Base-by-base conservation (phyloP, 176 grass and related monocot genomes). In the Triticum turgidum region DNA sequence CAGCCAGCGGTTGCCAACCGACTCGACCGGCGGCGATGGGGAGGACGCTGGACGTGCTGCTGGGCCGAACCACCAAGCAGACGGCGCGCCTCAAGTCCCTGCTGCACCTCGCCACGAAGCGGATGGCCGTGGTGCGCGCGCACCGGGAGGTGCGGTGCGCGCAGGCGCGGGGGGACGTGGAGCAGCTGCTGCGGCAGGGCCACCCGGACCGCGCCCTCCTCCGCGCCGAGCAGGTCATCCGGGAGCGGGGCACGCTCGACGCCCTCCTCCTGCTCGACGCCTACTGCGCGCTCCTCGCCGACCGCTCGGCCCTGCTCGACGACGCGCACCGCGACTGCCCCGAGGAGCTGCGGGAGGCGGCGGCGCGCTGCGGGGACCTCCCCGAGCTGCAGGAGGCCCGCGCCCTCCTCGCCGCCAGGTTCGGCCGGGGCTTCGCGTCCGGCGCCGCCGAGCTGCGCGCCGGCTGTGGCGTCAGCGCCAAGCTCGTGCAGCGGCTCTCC, bases 401-500 rank as follows among this genome's bases (percentile, higher is more conserved):
- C 3, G 29, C 34, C 35, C 81, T 94, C 47, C 85, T 99, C 39
- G 70, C 56, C 11, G 71, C 84, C 51, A 96, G 87, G 79, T 94
- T 96, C 20, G 97, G 97, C 14, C 88, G 86, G 54, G 94, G 88
- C 3, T 96, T 99, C 81, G 92, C 69, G 42, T 10, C 84, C 20
- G 80, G 67, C 0, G 92, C 93, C 0, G 82, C 91, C 17, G 85
- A 94, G 21, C 82, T 99, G 0, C 88, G 89, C 29, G 86, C 87
- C 86, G 84, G 86, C 0, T 99, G 97, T 34, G 82, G 90, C 14
- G 82, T 99, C 61, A 84, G 93, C 65, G 6, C 80, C 14, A 94
- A 99, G 94, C 47, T 96, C 76, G 95, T 99, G 86, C 94, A 92
- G 87, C 96, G 92, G 82, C 84, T 99, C 42, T 94, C 94, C 5